Evolutionary conservation across 192 early-diverging fungal genomes (phyloP).

Genomic region (Spizellomyces sp.): DNA sequence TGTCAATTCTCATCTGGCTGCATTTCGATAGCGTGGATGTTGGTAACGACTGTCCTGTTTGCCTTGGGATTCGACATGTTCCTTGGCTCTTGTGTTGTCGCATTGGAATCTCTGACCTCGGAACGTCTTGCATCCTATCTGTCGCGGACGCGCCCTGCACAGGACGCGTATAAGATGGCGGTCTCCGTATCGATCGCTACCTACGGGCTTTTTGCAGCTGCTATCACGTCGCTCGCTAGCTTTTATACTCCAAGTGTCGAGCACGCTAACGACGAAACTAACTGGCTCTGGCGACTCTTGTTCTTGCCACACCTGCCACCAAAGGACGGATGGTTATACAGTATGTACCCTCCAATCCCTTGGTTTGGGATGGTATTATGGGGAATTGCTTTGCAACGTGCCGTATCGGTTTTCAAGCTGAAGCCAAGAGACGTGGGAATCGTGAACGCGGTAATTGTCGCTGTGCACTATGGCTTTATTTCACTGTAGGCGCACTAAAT

Average conservation of each 20-base stretch:
- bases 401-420: conserved; percentile 16
- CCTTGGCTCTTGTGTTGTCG: conserved; percentile 34
- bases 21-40: not conserved
- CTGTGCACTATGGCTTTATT: not conserved
- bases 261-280: conserved; percentile 21
- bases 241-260: conserved; percentile 21
- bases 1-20: not conserved
- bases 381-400: conserved; percentile 36
- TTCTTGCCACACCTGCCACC: conserved; percentile 29
- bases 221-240: conserved; percentile 23
- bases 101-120: conserved; percentile 13
- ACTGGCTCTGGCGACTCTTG: conserved; percentile 18
- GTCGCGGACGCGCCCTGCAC: not conserved
- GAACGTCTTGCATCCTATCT: not conserved
- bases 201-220: conserved; percentile 22
- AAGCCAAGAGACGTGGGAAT: conserved; percentile 2
- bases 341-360: conserved; percentile 40
- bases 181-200: conserved; percentile 1
- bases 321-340: conserved; percentile 9
- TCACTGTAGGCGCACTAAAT: not conserved
- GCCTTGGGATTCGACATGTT: conserved; percentile 45
- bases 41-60: conserved; percentile 40
- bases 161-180: not conserved
- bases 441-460: conserved; percentile 31
- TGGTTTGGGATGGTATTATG: conserved; percentile 40